phyloP scores from a whole-genome alignment of 257 asterid species.

The Galeopsis tetrahit region DNA sequence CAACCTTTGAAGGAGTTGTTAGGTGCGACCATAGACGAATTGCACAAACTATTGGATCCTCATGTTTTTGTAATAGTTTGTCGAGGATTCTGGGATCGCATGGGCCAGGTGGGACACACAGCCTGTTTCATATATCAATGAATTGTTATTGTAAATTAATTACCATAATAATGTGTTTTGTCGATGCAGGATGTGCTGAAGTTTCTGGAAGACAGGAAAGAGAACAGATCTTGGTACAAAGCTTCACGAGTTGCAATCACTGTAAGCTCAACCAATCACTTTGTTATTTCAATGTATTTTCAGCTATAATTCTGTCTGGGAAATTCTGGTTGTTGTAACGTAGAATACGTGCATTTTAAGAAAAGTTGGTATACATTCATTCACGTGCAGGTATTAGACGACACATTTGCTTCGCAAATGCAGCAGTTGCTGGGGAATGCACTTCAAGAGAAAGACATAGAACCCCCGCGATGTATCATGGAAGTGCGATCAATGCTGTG shows the following conservation, averaged over 20 bases:
- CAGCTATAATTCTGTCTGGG: not conserved
- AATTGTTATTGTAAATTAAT: not conserved
- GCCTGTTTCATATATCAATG: not conserved
- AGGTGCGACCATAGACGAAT: conserved; percentile 55
- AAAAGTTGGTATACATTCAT: too few species aligned
- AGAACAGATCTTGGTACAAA: conserved; percentile 78
- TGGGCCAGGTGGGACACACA: conserved; percentile 73
- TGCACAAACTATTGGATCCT: conserved; percentile 65
- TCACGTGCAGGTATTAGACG: conserved; percentile 64
- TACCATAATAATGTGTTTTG: conserved; percentile 12
- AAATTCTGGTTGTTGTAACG: not conserved
- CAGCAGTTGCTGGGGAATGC: conserved; percentile 77
- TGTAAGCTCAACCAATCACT: conserved; percentile 51
- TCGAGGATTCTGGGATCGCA: conserved; percentile 92
- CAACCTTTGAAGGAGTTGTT: conserved; percentile 84
- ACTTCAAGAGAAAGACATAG: conserved; percentile 77
- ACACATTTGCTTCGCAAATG: conserved; percentile 87
- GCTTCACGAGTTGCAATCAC: conserved; percentile 81
- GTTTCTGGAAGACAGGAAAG: conserved; percentile 75
- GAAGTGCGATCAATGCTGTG: conserved; percentile 92
- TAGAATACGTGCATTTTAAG: too few species aligned
- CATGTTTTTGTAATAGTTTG: conserved; percentile 76
- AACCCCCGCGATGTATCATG: conserved; percentile 71
- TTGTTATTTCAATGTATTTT: conserved; percentile 28
- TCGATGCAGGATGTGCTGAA: conserved; percentile 71